Percentiles rank a stretch among this genome's conserved stretches.
Conservation (phyloP, 257 asterid genomes). For the Plantago major region DNA sequence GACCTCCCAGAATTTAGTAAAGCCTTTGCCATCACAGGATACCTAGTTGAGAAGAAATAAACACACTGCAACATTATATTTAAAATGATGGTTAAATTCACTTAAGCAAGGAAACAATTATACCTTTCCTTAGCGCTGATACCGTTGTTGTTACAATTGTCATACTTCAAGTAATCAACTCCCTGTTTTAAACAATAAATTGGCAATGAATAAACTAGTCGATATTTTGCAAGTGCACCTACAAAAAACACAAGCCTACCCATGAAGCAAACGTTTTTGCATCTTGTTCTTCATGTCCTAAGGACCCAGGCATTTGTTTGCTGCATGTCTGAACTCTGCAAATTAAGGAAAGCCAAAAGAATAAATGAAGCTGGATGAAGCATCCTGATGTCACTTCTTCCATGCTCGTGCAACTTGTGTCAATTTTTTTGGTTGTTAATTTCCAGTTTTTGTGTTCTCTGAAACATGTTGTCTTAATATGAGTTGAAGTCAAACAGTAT, state of each 20-base stretch:
- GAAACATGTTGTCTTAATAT: neutral
- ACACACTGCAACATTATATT: neutral
- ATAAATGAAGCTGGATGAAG: neutral
- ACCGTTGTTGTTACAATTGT: conserved; percentile 63
- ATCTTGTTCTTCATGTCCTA: conserved; percentile 79
- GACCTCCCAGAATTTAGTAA: conserved; percentile 76
- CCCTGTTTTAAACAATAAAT: conserved; percentile 37
- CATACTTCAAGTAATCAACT: conserved; percentile 90
- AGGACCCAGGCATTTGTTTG: conserved; percentile 74
- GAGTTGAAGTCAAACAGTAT: neutral
- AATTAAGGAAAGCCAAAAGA: neutral
- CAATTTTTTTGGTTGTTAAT: too few species aligned
- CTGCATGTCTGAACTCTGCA: conserved; percentile 70
- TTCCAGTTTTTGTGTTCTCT: neutral
- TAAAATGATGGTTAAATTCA: neutral
- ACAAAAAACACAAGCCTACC: conserved; percentile 33
- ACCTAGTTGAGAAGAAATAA: conserved; percentile 36
- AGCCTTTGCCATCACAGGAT: conserved; percentile 75
- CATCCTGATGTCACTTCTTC: too few species aligned
- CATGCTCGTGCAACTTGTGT: too few species aligned
- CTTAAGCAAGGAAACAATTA: neutral
- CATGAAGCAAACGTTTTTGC: conserved; percentile 93
- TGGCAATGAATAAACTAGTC: too few species aligned
- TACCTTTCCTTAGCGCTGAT: conserved; percentile 56
- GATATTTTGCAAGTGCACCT: neutral